phyloP scores from a whole-genome alignment of 2,329 filamentous ascomycete genomes.

The Raffaelea ambrosiae region DNA sequence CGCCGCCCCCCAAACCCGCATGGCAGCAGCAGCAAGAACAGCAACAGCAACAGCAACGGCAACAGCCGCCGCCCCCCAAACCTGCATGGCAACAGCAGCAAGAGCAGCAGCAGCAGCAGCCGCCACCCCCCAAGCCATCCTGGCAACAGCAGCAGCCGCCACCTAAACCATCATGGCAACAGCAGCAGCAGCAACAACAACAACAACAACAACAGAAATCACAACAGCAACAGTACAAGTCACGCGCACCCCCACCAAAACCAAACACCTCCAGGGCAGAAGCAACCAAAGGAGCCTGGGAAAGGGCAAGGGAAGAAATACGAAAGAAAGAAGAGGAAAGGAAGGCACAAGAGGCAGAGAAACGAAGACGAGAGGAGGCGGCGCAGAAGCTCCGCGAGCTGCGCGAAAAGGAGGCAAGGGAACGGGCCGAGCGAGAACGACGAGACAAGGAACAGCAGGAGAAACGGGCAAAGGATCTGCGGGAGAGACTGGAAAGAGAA shows the following conservation, averaged over 20 bases:
- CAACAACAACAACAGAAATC: conserved; percentile 9
- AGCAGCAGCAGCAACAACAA: neutral
- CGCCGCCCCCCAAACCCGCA: conserved; percentile 11
- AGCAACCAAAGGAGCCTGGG: conserved; percentile 48
- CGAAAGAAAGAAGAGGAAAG: conserved; percentile 56
- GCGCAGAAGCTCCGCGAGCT: conserved; percentile 29
- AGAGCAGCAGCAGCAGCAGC: conserved; percentile 23
- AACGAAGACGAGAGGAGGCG: conserved; percentile 50
- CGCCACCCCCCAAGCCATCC: conserved; percentile 11
- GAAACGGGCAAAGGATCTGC: conserved; percentile 19
- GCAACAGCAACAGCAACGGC: neutral
- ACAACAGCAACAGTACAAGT: conserved; percentile 7
- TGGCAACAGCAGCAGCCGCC: conserved; percentile 26
- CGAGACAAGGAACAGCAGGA: conserved; percentile 21
- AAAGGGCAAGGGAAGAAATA: conserved; percentile 61
- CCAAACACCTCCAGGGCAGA: conserved; percentile 9
- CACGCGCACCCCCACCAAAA: conserved; percentile 7
- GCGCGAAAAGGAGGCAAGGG: conserved; percentile 22
- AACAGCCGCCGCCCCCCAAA: no score
- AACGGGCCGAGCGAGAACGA: conserved; percentile 21
- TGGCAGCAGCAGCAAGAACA: neutral
- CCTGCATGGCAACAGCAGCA: conserved; percentile 10
- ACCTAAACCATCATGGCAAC: neutral
- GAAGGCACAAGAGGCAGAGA: conserved; percentile 51
- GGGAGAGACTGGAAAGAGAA: conserved; percentile 21